These are phyloP conservation scores for Fragilaria radians DNA, from an alignment of 108 stramenopile genomes.

Conservation along the genomic window DNA sequence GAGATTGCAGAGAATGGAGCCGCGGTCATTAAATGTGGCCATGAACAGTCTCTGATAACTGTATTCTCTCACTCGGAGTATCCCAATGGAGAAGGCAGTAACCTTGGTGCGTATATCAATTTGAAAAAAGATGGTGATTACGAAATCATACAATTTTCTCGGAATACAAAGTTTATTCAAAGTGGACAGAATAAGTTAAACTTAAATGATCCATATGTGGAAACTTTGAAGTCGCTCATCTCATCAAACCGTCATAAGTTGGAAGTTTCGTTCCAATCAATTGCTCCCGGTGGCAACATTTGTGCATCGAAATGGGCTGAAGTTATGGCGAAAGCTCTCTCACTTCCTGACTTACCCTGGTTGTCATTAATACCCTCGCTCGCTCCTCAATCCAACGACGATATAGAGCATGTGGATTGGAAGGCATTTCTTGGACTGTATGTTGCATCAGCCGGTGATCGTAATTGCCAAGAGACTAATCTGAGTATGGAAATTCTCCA, in stretches of 20 bases:
- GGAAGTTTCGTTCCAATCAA: not conserved
- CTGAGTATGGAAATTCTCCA: not conserved
- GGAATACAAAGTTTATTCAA: not conserved
- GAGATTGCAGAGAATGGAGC: slow-evolving; percentile 14
- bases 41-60: slow-evolving; percentile 10
- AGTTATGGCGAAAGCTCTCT: slow-evolving; percentile 5
- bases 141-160: slow-evolving; percentile 1
- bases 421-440: slow-evolving; percentile 2
- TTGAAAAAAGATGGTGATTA: slow-evolving; percentile 5
- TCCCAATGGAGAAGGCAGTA: slow-evolving; percentile 19
- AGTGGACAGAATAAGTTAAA: not conserved
- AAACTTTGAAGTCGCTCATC: slow-evolving; percentile 1
- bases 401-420: slow-evolving; percentile 5
- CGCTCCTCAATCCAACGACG: slow-evolving; percentile 4
- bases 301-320: not conserved
- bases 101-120: slow-evolving; percentile 11
- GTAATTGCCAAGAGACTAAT: not conserved
- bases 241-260: not conserved
- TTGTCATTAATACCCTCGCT: not conserved
- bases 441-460: not conserved
- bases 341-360: slow-evolving; percentile 8
- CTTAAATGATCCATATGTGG: not conserved
- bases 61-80: slow-evolving; percentile 21
- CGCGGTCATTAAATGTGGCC: slow-evolving; percentile 3
- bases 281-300: not conserved